Conservation (phyloP, 2,329 filamentous ascomycete species). For the Colletotrichum endophyticum region DNA sequence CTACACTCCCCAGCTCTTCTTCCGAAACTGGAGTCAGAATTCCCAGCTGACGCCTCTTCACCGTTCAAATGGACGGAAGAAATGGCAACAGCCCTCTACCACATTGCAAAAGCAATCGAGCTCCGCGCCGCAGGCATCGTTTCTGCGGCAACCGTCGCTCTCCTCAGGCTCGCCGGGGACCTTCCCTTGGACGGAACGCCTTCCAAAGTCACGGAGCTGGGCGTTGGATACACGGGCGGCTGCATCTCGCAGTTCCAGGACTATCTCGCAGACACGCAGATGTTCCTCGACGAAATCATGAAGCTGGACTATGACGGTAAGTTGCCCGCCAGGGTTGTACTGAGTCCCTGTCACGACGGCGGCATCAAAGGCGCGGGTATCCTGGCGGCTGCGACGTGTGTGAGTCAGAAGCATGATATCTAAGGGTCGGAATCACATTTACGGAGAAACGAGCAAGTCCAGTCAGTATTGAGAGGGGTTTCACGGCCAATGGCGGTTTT, state of each 20-base stretch:
- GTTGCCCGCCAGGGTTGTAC: slow-evolving; percentile 45
- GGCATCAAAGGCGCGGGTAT: slow-evolving; percentile 68
- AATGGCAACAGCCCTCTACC: slow-evolving; percentile 63
- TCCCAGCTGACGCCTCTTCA: slow-evolving; percentile 48
- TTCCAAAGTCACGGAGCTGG: slow-evolving; percentile 54
- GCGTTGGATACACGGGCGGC: slow-evolving; percentile 80
- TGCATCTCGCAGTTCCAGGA: slow-evolving; percentile 82
- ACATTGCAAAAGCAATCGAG: slow-evolving; percentile 74
- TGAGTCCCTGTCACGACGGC: slow-evolving; percentile 65
- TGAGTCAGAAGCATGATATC: slow-evolving; percentile 25
- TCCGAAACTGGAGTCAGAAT: slow-evolving; percentile 53
- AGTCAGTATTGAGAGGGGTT: too few relatives aligned
- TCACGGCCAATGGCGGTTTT: too few relatives aligned
- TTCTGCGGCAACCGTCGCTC: slow-evolving; percentile 73
- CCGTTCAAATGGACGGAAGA: slow-evolving; percentile 68
- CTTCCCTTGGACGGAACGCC: slow-evolving; percentile 43
- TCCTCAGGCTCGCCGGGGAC: slow-evolving; percentile 73
- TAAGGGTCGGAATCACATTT: neutral
- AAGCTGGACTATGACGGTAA: slow-evolving; percentile 37
- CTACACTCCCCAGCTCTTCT: slow-evolving; percentile 38
- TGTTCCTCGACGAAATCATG: slow-evolving; percentile 65
- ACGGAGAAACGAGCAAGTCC: neutral
- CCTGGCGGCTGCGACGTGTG: slow-evolving; percentile 53
- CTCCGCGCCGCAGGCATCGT: slow-evolving; percentile 75
- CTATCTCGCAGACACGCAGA: slow-evolving; percentile 73